Evolutionary conservation across 208 protist genomes (phyloP).

Genomic region (Acanthamoeba polyphaga): DNA sequence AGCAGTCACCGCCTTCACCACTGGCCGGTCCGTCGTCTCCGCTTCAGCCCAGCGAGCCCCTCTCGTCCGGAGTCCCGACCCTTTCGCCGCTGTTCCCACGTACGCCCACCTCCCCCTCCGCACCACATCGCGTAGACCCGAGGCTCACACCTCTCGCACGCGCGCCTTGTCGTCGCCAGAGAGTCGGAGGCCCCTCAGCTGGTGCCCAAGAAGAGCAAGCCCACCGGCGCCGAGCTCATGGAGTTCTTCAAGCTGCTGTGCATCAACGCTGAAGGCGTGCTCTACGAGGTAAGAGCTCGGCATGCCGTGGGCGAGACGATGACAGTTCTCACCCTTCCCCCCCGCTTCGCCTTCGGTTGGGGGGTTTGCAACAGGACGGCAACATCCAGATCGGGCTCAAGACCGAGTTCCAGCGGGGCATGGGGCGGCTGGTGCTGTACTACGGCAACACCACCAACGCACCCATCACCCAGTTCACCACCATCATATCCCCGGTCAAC

Average conservation of each 20-base stretch:
- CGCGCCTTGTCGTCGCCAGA: not conserved
- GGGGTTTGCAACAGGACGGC: not conserved
- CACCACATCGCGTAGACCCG: not conserved
- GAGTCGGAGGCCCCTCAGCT: not conserved
- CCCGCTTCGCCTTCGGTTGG: not conserved
- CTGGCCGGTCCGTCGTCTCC: not conserved
- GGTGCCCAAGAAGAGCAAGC: slow-evolving; percentile 43
- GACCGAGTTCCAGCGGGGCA: slow-evolving; percentile 56
- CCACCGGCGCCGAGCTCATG: not conserved
- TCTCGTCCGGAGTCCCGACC: not conserved
- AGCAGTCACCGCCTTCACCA: not conserved
- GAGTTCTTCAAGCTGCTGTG: slow-evolving; percentile 69
- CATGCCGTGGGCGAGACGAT: not conserved
- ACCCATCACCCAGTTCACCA: slow-evolving; percentile 75
- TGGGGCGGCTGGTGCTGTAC: slow-evolving; percentile 53
- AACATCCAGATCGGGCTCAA: slow-evolving; percentile 75
- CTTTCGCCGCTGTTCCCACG: not conserved
- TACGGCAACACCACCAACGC: slow-evolving; percentile 69
- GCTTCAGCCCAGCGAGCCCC: not conserved
- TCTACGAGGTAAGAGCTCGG: slow-evolving; percentile 56
- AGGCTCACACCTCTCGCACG: not conserved
- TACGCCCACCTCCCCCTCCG: not conserved
- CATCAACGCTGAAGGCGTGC: slow-evolving; percentile 67
- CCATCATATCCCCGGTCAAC: slow-evolving; percentile 71
- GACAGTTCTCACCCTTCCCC: no score